Base-by-base conservation (phyloP, 2,329 filamentous ascomycete genomes). In the Biscogniauxia marginata region DNA sequence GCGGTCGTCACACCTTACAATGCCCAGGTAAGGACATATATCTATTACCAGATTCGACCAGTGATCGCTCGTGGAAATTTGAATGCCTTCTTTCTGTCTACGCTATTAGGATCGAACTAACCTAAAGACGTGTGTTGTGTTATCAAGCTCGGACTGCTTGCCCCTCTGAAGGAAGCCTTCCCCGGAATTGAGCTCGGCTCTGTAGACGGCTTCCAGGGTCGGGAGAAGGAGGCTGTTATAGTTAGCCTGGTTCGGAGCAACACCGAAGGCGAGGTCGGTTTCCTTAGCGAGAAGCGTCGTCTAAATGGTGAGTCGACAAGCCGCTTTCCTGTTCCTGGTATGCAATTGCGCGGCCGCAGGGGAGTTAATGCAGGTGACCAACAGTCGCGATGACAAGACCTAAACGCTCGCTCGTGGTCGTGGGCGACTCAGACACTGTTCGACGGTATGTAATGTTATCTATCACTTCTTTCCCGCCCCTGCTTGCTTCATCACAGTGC, bases 1-100 rank as follows among this genome's bases (percentile, higher is more conserved):
- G 95, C 93, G 1, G 87, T 98, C 11, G 87, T 99, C 52, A 97
- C 95, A 49, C 95, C 95, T 43, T 99, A 99, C 75, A 98, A 97
- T 75, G 95, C 91, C 13, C 95, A 95, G 81, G 87, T 89, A 68
- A 62, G 77, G 57, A 25, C 43, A 59, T 50, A 3, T 30, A 54
- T 57, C 34, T 48, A 19, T 49, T 39, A 16, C 52, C 11, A n/a
- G 19, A 39, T 39, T 39, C 30, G 3, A 39, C 30, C 2, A 16
- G n/a, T 16, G 11, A 16, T 39, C 30, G 30, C 6, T 39, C 13
- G 30, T 16, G 30, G n/a, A 39, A 39, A 16, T 39, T 39, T 16
- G 11, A 39, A 39, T 39, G 45, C 16, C 51, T 45, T 21, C 45
- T 24, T 7, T 20, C 44, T 18, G 50, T 30, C 21, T 50, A 52